These are phyloP conservation scores for Ophiostoma ulmi DNA, from an alignment of 2,329 filamentous ascomycete species.

Conservation along the genomic window DNA sequence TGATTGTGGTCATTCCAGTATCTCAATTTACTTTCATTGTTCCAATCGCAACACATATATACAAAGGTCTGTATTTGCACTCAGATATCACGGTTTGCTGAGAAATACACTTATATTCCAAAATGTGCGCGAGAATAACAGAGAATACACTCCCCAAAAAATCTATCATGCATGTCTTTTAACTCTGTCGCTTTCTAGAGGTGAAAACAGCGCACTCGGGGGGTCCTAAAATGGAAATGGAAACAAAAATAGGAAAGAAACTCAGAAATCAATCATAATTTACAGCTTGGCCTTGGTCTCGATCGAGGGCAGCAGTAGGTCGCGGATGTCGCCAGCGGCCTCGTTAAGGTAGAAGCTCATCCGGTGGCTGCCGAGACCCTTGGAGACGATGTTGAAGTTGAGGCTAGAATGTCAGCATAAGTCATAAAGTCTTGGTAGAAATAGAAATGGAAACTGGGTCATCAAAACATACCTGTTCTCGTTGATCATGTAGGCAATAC, in stretches of 20 bases:
- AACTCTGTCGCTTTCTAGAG: slow-evolving; percentile 10
- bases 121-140: not conserved
- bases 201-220: not conserved
- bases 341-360: slow-evolving; percentile 98
- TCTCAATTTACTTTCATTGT: not conserved
- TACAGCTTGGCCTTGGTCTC: slow-evolving; percentile 88
- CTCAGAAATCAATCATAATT: not conserved
- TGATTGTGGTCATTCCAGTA: not conserved
- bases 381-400: slow-evolving; percentile 97
- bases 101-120: not conserved
- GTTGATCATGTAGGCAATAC: slow-evolving; percentile 95
- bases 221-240: not conserved
- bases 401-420: slow-evolving; percentile 20
- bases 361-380: slow-evolving; percentile 79
- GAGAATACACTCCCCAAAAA: not conserved
- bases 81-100: no score
- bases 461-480: slow-evolving; percentile 23
- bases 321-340: slow-evolving; percentile 82
- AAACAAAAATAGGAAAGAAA: not conserved
- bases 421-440: no score
- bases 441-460: no score
- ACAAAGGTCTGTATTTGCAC: not conserved
- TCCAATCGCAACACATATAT: not conserved
- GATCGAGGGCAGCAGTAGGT: slow-evolving; percentile 74
- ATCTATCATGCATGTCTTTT: slow-evolving; percentile 5